Evolutionary conservation across 352 stramenopile genomes (phyloP), one percentile per base, ranked within the genome.

Genomic region (Phytopythium vexans): DNA sequence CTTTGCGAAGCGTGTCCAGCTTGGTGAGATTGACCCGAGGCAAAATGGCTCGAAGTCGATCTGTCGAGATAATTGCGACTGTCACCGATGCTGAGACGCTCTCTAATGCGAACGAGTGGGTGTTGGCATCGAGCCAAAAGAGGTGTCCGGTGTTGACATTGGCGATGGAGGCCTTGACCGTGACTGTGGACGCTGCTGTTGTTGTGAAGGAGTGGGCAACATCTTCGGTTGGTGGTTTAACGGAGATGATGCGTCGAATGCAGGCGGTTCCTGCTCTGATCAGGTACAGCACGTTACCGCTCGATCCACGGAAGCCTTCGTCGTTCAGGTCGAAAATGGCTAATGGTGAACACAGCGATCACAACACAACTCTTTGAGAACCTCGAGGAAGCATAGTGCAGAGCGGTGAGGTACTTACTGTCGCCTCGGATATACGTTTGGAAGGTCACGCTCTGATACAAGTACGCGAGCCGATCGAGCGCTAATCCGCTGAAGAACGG

Each of bases 371-470:
- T 34, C 9, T 41, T 3, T 42, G 32, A 9, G 8, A 12, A 15
- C 16, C 34, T 10, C 12, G 21, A 54, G 12, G 38, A 10, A 41
- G 38, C 35, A 43, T 5, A 6, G 6, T 31, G 33, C 16, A 39
- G 15, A 14, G 34, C 27, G 8, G 11, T 32, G 21, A 5, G 11
- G 21, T 33, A 69, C 74, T 42, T 65, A 80, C 68, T 77, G 5
- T 76, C 70, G 51, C 68, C 64, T 14, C 74, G 70, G 6, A 60
- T 63, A 47, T 74, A 70, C 15, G 49, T 72, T 48, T 76, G 52
- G 43, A 82, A 77, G 15, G 62, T 62, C 21, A 89, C 62, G 16
- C 64, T 72, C 39, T 84, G 64, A 56, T 86, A 86, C 31, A 89
- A 32, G 6, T 72, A 78, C n/a, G 75, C 66, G 21, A 86, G 69